Evolutionary conservation across 805 yeast genomes (phyloP).

Genomic region (Kodamaea fukazawae): DNA sequence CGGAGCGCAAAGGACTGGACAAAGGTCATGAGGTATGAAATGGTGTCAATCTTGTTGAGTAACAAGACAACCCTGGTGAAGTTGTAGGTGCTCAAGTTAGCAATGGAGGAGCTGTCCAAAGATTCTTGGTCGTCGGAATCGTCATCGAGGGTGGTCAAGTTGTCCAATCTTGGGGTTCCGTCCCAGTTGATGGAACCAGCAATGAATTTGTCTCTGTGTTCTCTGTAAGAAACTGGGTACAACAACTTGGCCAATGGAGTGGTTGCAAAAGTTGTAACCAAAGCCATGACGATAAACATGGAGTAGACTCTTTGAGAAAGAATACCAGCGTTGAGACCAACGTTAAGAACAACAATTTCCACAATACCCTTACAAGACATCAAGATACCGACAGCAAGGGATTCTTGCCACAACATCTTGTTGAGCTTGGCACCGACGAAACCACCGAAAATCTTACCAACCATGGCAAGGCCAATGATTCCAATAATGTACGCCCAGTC

Average conservation of each 20-base stretch:
- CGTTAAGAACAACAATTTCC: constrained; percentile 73
- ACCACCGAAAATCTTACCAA: constrained; percentile 69
- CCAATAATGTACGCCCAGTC: constrained; percentile 81
- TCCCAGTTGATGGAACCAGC: constrained; percentile 26
- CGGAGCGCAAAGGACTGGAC: constrained; percentile 25
- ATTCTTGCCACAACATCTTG: constrained; percentile 70
- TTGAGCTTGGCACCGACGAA: constrained; percentile 57
- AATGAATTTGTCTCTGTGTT: constrained; percentile 38
- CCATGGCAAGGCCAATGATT: constrained; percentile 61
- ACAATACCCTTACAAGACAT: constrained; percentile 91
- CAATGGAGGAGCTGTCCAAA: constrained; percentile 11
- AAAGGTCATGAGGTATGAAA: constrained; percentile 34
- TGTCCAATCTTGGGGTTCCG: constrained; percentile 18
- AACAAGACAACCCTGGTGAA: constrained; percentile 26
- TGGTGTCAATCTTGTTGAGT: constrained; percentile 30
- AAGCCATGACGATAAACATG: constrained; percentile 82
- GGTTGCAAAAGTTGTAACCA: constrained; percentile 73
- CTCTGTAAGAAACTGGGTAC: constrained; percentile 64
- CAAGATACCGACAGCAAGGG: constrained; percentile 70
- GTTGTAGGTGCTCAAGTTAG: constrained; percentile 19
- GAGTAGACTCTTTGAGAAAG: constrained; percentile 64
- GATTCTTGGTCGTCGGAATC: constrained; percentile 7
- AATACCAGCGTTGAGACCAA: constrained; percentile 71
- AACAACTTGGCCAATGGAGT: constrained; percentile 65
- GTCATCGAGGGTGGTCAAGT: constrained; percentile 3